Percentiles rank a stretch among this genome's conserved stretches.
Evolutionary conservation across 2,329 filamentous ascomycete species (phyloP).

Genomic region (Dryadomyces quercivorus): DNA sequence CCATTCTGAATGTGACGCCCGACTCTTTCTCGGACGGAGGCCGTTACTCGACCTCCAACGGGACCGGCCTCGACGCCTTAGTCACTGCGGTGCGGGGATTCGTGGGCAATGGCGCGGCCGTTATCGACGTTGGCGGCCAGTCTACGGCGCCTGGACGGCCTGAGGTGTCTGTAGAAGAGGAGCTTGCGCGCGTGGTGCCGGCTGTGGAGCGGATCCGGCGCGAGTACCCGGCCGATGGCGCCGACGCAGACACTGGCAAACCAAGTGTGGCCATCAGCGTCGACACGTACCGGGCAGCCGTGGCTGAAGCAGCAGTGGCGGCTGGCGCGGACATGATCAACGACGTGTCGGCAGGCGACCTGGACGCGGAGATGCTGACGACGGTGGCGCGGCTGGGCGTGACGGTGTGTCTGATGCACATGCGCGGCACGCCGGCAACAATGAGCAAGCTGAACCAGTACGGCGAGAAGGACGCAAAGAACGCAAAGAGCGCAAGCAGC

Average conservation of each 20-base stretch:
- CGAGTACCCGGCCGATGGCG: neutral
- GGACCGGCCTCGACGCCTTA: slow-evolving; percentile 36
- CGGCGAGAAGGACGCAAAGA: slow-evolving; percentile 9
- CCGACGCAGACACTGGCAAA: neutral
- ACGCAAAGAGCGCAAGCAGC: neutral
- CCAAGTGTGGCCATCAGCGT: slow-evolving; percentile 59
- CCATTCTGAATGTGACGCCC: slow-evolving; percentile 85
- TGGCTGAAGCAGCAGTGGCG: slow-evolving; percentile 63
- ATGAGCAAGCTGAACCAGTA: slow-evolving; percentile 65
- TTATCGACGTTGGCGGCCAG: slow-evolving; percentile 88
- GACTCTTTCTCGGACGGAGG: slow-evolving; percentile 97
- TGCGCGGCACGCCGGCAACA: slow-evolving; percentile 74
- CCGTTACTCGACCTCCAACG: slow-evolving; percentile 34
- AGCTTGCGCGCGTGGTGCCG: slow-evolving; percentile 66
- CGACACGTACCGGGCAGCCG: slow-evolving; percentile 81
- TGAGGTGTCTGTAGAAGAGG: slow-evolving; percentile 59
- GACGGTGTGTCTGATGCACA: slow-evolving; percentile 81
- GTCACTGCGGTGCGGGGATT: slow-evolving; percentile 46
- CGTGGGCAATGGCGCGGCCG: slow-evolving; percentile 59
- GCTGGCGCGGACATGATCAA: slow-evolving; percentile 90
- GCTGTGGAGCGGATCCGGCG: slow-evolving; percentile 62
- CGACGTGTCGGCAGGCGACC: slow-evolving; percentile 72
- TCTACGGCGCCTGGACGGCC: slow-evolving; percentile 70
- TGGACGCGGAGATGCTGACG: slow-evolving; percentile 72
- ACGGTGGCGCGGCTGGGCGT: slow-evolving; percentile 67